These are phyloP conservation scores for Priceomyces fermenticarens DNA, from an alignment of 805 yeast species.

Conservation along the genomic window DNA sequence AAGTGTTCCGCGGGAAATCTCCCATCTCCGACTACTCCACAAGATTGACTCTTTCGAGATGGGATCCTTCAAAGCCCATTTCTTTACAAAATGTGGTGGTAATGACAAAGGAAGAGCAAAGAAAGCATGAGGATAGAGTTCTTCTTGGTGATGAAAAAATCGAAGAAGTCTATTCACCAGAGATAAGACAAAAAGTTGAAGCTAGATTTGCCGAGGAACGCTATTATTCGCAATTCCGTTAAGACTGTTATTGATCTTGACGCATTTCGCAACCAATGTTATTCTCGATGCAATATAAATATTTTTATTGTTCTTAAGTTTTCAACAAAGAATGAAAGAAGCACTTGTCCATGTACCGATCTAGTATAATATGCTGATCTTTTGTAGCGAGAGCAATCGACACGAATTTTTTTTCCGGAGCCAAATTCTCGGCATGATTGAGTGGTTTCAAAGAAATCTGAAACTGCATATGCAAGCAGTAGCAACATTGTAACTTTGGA, in stretches of 20 bases:
- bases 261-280: no score
- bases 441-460: no score
- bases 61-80: constrained; percentile 72
- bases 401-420: no score
- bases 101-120: constrained; percentile 86
- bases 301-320: no score
- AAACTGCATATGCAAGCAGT: no score
- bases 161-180: constrained; percentile 60
- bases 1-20: constrained; percentile 88
- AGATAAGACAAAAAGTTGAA: constrained; percentile 54
- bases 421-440: no score
- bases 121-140: constrained; percentile 71
- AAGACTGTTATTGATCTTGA: constrained; percentile 2
- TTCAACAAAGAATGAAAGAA: no score
- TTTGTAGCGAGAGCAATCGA: no score
- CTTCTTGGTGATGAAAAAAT: constrained; percentile 64
- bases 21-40: constrained; percentile 82
- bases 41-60: constrained; percentile 73
- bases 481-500: no score
- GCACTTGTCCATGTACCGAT: no score
- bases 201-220: constrained; percentile 72
- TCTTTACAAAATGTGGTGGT: constrained; percentile 78
- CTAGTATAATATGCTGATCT: no score
- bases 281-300: no score
- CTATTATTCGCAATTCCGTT: constrained; percentile 61